Percentiles rank a stretch among this genome's conserved stretches.
Evolutionary conservation across 1,139 yeast genomes (phyloP).

Genomic region (Magnusiomyces ingens): DNA sequence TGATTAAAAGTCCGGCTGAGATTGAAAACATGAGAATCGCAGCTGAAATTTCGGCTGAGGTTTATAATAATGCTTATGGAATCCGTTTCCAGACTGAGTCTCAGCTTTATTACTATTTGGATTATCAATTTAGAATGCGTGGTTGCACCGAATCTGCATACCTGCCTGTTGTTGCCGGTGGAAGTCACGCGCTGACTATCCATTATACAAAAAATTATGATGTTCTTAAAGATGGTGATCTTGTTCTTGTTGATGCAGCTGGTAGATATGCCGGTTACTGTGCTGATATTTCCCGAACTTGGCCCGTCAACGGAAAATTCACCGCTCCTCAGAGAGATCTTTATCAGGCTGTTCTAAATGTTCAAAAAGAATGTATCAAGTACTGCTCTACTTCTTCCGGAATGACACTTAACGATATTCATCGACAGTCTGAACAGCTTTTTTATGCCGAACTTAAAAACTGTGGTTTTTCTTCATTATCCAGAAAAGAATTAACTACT

Average conservation of each 20-base stretch:
- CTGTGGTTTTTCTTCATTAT: constrained; percentile 51
- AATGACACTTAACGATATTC: constrained; percentile 66
- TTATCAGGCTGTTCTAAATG: constrained; percentile 80
- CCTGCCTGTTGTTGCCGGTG: constrained; percentile 95
- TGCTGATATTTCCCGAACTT: constrained; percentile 91
- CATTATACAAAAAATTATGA: constrained; percentile 91
- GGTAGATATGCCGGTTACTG: constrained; percentile 93
- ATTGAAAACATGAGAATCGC: constrained; percentile 73
- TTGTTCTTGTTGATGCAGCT: constrained; percentile 93
- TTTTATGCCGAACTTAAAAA: constrained; percentile 61
- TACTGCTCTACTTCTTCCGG: constrained; percentile 49
- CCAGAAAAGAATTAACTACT: constrained; percentile 28
- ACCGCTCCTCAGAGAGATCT: constrained; percentile 73
- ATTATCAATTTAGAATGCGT: constrained; percentile 71
- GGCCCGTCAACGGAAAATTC: constrained; percentile 81
- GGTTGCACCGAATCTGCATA: constrained; percentile 91
- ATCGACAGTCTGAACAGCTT: constrained; percentile 54
- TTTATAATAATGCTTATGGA: constrained; percentile 70
- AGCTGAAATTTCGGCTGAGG: constrained; percentile 73
- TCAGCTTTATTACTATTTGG: constrained; percentile 72
- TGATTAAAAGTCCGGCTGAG: constrained; percentile 70
- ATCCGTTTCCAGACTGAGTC: constrained; percentile 62
- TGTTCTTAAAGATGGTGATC: constrained; percentile 60
- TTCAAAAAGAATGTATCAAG: constrained; percentile 72
- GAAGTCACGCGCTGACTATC: constrained; percentile 74